Evolutionary conservation across 1,284 basidiomycete genomes (phyloP).

Genomic region (Microbotryum scabiosae): DNA sequence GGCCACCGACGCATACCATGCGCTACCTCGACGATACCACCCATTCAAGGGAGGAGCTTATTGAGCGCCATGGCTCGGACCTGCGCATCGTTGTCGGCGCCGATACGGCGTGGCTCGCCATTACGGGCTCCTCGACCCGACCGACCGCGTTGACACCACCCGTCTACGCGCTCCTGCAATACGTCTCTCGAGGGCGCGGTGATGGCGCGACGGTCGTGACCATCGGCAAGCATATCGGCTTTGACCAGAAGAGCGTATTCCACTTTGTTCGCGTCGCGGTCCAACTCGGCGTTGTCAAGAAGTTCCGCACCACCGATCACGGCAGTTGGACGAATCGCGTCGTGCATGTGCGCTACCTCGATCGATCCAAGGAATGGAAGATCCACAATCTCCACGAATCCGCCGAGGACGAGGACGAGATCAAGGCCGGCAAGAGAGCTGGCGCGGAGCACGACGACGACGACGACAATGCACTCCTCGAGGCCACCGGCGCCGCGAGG

Average conservation of each 20-base stretch:
- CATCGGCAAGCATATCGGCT: conserved; percentile 65
- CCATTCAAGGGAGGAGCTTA: conserved; percentile 49
- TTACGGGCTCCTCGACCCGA: conserved; percentile 54
- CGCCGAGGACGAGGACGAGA: conserved; percentile 16
- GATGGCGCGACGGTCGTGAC: conserved; percentile 67
- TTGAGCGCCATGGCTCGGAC: conserved; percentile 38
- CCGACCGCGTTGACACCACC: conserved; percentile 67
- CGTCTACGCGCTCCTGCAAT: conserved; percentile 76
- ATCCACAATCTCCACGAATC: conserved; percentile 7
- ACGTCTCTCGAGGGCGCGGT: conserved; percentile 69
- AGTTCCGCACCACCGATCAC: conserved; percentile 31
- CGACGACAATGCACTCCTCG: neutral
- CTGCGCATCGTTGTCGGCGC: conserved; percentile 66
- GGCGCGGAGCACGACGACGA: conserved; percentile 5
- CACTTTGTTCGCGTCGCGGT: conserved; percentile 68
- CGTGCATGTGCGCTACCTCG: conserved; percentile 36
- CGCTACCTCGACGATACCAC: conserved; percentile 34
- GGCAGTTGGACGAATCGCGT: conserved; percentile 35
- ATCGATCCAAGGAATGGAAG: conserved; percentile 27
- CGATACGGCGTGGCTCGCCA: conserved; percentile 61
- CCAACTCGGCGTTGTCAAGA: conserved; percentile 55
- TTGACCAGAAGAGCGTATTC: conserved; percentile 82
- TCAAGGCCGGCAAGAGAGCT: conserved; percentile 4
- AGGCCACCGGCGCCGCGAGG: neutral
- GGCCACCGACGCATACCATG: conserved; percentile 26